Evolutionary conservation across 1,284 basidiomycete species (phyloP).

Genomic region (Melampsora abietis-canadensis): DNA sequence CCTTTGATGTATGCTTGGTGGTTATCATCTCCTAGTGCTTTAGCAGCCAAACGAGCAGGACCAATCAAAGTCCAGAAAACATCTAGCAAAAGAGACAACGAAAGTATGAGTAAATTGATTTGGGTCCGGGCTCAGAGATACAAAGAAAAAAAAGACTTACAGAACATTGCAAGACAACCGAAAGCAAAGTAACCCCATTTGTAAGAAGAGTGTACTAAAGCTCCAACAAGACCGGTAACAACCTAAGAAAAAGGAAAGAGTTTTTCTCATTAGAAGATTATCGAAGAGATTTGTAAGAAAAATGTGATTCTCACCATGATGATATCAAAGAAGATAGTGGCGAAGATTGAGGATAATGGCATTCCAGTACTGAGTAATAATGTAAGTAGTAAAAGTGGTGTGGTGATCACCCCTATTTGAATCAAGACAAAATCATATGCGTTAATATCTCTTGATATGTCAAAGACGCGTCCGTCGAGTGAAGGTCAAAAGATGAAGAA

Average conservation of each 20-base stretch:
- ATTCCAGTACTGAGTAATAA: conserved; percentile 60
- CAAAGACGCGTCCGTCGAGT: too few species aligned
- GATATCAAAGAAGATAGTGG: conserved; percentile 58
- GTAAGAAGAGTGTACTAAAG: conserved; percentile 59
- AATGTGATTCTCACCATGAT: not conserved
- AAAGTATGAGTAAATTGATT: too few species aligned
- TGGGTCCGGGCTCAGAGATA: conserved; percentile 27
- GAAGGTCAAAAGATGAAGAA: too few species aligned
- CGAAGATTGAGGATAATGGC: conserved; percentile 60
- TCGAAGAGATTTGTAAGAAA: not conserved
- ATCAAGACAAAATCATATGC: too few species aligned
- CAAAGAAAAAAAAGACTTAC: conserved; percentile 53
- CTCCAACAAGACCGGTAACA: conserved; percentile 60
- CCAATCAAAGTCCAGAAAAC: conserved; percentile 52
- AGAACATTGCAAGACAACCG: conserved; percentile 58
- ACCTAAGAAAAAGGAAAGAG: conserved; percentile 54
- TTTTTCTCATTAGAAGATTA: not conserved
- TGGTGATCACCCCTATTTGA: conserved; percentile 57
- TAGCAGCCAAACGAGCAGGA: conserved; percentile 53
- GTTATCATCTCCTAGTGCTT: conserved; percentile 55
- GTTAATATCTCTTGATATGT: too few species aligned
- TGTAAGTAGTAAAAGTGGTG: conserved; percentile 61
- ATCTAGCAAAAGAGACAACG: conserved; percentile 12
- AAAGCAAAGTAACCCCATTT: conserved; percentile 60
- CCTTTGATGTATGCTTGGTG: conserved; percentile 56